phyloP scores from a whole-genome alignment of 768 basidiomycete species.

The Brasilioporus rufonigricans region DNA sequence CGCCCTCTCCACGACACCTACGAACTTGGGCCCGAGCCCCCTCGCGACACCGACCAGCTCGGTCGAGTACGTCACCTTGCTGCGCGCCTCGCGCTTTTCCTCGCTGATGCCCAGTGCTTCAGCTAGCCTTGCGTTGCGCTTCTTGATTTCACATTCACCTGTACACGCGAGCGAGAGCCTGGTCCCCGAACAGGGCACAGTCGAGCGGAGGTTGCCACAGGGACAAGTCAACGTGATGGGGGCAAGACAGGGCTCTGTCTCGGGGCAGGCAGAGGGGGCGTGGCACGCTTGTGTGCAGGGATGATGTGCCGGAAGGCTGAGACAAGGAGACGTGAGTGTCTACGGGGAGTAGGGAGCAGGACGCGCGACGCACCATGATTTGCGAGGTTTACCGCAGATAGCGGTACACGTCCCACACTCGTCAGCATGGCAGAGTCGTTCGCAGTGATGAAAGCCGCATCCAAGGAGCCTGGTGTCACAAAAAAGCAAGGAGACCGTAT shows the following conservation, averaged over 20 bases:
- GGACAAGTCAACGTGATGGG: slow-evolving; percentile 70
- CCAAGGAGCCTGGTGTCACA: slow-evolving; percentile 49
- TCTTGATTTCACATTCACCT: slow-evolving; percentile 78
- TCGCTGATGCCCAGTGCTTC: slow-evolving; percentile 86
- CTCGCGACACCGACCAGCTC: slow-evolving; percentile 63
- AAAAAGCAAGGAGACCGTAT: not conserved
- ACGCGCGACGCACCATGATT: slow-evolving; percentile 60
- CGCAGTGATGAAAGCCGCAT: slow-evolving; percentile 92
- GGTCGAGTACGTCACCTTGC: slow-evolving; percentile 52
- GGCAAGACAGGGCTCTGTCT: slow-evolving; percentile 72
- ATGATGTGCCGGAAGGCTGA: slow-evolving; percentile 66
- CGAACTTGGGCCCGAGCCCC: slow-evolving; percentile 53
- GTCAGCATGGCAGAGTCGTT: slow-evolving; percentile 76
- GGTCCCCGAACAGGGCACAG: slow-evolving; percentile 60
- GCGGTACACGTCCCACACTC: slow-evolving; percentile 76
- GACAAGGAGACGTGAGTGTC: not conserved
- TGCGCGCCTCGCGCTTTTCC: slow-evolving; percentile 39
- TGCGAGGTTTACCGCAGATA: slow-evolving; percentile 83
- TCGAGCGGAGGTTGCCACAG: slow-evolving; percentile 79
- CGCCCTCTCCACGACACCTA: slow-evolving; percentile 71
- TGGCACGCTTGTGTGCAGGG: slow-evolving; percentile 81
- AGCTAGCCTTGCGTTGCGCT: slow-evolving; percentile 85
- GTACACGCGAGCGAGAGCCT: slow-evolving; percentile 64
- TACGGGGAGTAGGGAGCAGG: not conserved
- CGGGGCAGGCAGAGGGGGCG: slow-evolving; percentile 82